phyloP scores from a whole-genome alignment of 2,329 filamentous ascomycete species.

The Byssochlamys sp. region DNA sequence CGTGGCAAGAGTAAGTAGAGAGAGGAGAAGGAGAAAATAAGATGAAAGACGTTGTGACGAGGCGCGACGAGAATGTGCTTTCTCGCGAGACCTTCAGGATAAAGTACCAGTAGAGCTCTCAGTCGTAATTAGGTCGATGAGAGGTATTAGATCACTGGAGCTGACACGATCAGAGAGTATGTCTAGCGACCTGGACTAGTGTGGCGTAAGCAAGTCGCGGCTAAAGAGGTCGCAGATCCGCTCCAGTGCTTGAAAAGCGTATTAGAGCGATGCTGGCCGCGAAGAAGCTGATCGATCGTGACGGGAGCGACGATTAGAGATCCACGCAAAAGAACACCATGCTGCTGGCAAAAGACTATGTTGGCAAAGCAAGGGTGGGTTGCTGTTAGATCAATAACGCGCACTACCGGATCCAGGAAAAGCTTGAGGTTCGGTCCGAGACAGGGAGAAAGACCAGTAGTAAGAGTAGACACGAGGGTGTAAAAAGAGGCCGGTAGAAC shows the following conservation, averaged over 20 bases:
- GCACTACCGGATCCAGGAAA: slow-evolving; percentile 1
- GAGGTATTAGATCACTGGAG: slow-evolving; percentile 1
- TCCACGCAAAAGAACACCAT: neutral
- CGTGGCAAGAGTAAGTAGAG: slow-evolving; percentile 6
- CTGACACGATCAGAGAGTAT: neutral
- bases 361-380: neutral
- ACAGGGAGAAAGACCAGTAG: neutral
- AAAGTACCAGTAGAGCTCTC: neutral
- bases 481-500: neutral
- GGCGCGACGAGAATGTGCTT: neutral
- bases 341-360: neutral
- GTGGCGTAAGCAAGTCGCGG: neutral
- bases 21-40: slow-evolving; percentile 4
- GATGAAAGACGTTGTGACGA: neutral
- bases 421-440: neutral
- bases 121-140: slow-evolving; percentile 1
- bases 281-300: neutral
- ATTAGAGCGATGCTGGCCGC: neutral
- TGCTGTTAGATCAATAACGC: neutral
- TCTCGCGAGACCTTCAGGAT: neutral
- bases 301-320: neutral
- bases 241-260: neutral
- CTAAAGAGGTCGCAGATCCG: neutral
- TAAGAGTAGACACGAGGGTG: neutral
- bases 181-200: neutral